phyloP scores from a whole-genome alignment of 2,329 filamentous ascomycete species.

The Phaeomoniella chlamydospora region DNA sequence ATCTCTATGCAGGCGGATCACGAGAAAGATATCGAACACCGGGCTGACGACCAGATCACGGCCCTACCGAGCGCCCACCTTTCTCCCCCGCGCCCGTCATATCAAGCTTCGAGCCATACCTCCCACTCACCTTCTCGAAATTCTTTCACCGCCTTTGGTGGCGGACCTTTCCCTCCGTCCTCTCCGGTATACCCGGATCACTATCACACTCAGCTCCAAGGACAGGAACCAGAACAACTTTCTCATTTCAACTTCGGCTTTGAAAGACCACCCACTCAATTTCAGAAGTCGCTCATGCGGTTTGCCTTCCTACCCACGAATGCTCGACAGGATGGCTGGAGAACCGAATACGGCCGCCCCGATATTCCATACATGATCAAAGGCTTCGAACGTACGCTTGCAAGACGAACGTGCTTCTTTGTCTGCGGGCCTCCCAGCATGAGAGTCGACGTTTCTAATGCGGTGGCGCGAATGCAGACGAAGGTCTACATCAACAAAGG shows the following conservation, averaged over 20 bases:
- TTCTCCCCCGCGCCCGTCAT: slow-evolving; percentile 8
- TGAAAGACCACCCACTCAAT: slow-evolving; percentile 67
- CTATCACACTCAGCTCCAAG: slow-evolving; percentile 2
- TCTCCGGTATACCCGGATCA: slow-evolving; percentile 2
- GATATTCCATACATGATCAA: slow-evolving; percentile 77
- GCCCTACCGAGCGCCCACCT: slow-evolving; percentile 50
- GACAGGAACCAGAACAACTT: slow-evolving; percentile 7
- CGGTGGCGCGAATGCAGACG: slow-evolving; percentile 68
- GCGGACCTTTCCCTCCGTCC: background rate
- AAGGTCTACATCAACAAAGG: slow-evolving; percentile 67
- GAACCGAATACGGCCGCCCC: slow-evolving; percentile 80
- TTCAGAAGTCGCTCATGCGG: slow-evolving; percentile 79
- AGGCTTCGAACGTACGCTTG: slow-evolving; percentile 69
- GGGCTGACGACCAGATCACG: slow-evolving; percentile 37
- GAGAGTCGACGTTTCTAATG: slow-evolving; percentile 75
- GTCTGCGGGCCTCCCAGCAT: slow-evolving; percentile 82
- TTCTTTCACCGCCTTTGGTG: slow-evolving; percentile 1
- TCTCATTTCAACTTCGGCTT: slow-evolving; percentile 64
- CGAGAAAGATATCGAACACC: slow-evolving; percentile 67
- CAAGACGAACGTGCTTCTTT: slow-evolving; percentile 72
- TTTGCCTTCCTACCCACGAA: slow-evolving; percentile 59
- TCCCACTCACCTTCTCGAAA: slow-evolving; percentile 6
- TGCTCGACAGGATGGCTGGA: slow-evolving; percentile 57
- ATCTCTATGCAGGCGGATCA: slow-evolving; percentile 65
- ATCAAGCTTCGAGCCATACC: slow-evolving; percentile 5